Percentiles rank a stretch among this genome's conserved stretches.
These are phyloP conservation scores for Phytophthora pluvialis DNA, from an alignment of 352 stramenopile genomes.

Conservation along the genomic window DNA sequence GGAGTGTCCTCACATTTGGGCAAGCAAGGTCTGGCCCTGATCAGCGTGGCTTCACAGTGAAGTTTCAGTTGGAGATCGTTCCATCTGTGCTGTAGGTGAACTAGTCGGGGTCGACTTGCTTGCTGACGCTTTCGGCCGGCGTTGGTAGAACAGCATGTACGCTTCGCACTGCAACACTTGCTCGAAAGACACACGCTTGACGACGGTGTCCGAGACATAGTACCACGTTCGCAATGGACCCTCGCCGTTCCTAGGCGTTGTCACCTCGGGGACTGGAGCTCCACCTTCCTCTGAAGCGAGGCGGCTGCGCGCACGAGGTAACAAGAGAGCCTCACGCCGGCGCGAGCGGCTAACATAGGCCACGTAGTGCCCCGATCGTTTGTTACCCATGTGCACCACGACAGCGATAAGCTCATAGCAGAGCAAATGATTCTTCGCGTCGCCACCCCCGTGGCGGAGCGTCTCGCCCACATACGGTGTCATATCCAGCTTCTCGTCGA, in stretches of 20 bases:
- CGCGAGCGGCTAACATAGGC: conserved; percentile 71
- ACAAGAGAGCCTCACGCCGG: conserved; percentile 35
- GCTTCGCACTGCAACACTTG: conserved; percentile 77
- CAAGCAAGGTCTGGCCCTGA: conserved; percentile 32
- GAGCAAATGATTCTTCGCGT: conserved; percentile 32
- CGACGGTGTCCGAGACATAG: conserved; percentile 74
- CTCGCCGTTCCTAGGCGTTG: conserved; percentile 28
- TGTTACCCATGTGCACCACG: conserved; percentile 78
- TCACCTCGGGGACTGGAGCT: conserved; percentile 13
- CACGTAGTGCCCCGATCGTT: conserved; percentile 72
- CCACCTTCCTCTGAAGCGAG: conserved; percentile 27
- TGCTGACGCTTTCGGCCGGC: conserved; percentile 31
- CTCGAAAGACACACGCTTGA: conserved; percentile 64
- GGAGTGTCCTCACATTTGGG: conserved; percentile 28
- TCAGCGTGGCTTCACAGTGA: conserved; percentile 33
- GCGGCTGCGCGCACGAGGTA: conserved; percentile 31
- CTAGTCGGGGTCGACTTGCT: conserved; percentile 17
- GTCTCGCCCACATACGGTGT: conserved; percentile 48
- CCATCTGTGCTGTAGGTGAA: conserved; percentile 28
- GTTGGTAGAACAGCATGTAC: conserved; percentile 84
- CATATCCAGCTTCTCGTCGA: conserved; percentile 63
- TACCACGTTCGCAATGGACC: conserved; percentile 55
- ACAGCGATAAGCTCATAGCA: conserved; percentile 73
- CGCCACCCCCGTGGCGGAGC: conserved; percentile 31
- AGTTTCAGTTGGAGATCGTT: conserved; percentile 28